Evolutionary conservation across 495 filamentous ascomycete species (phyloP).

Genomic region (Hypomontagnella monticulosa): DNA sequence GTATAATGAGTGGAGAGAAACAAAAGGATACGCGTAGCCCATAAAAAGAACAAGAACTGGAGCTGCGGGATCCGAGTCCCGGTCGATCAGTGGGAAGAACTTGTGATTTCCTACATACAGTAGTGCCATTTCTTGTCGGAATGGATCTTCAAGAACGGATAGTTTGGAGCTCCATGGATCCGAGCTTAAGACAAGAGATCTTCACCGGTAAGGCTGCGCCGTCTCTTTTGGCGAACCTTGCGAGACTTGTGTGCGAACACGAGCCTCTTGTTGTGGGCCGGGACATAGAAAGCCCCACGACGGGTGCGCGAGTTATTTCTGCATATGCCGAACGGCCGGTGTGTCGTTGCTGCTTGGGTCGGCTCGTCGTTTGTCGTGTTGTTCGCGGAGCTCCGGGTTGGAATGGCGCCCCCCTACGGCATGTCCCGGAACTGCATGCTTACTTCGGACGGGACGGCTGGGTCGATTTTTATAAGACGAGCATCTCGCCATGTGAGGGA

Average conservation of each 20-base stretch:
- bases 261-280: neutral
- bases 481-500: slow-evolving; percentile 13
- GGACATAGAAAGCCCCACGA: slow-evolving; percentile 8
- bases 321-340: slow-evolving; percentile 31
- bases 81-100: slow-evolving; percentile 18
- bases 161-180: neutral
- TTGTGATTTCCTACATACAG: slow-evolving; percentile 16
- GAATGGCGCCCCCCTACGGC: slow-evolving; percentile 7
- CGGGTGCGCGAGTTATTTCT: neutral
- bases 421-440: slow-evolving; percentile 24
- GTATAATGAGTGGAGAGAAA: neutral
- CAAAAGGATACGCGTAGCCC: no score
- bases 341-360: slow-evolving; percentile 1
- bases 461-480: slow-evolving; percentile 21
- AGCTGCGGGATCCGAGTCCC: slow-evolving; percentile 22
- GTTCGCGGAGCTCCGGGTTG: slow-evolving; percentile 31
- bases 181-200: neutral
- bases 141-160: neutral
- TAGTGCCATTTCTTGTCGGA: neutral
- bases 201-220: slow-evolving; percentile 15
- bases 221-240: neutral
- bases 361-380: neutral
- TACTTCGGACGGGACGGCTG: slow-evolving; percentile 11
- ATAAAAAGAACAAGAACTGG: neutral
- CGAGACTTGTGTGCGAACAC: slow-evolving; percentile 1